Conservation (phyloP, 1,139 yeast species). For the Yamadazyma buinensis region DNA sequence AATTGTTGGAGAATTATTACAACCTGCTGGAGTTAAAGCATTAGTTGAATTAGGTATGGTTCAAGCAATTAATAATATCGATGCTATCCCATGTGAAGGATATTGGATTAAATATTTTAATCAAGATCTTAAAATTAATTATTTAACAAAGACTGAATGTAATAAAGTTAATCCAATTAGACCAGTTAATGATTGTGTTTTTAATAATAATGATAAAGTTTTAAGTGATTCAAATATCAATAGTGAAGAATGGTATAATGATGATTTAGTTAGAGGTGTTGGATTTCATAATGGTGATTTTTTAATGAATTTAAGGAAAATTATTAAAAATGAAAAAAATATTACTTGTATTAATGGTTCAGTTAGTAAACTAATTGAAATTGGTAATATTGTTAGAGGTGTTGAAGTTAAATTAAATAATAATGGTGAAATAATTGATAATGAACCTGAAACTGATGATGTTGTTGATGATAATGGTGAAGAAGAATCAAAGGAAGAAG, state of each 20-base stretch:
- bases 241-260: slow-evolving; percentile 54
- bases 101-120: slow-evolving; percentile 72
- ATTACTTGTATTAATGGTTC: slow-evolving; percentile 81
- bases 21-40: slow-evolving; percentile 90
- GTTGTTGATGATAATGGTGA: not conserved
- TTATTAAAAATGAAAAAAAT: slow-evolving; percentile 64
- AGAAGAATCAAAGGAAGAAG: slow-evolving; percentile 6
- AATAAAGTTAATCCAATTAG: slow-evolving; percentile 38
- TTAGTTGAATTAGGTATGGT: slow-evolving; percentile 77
- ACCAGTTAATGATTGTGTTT: slow-evolving; percentile 54
- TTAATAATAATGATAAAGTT: slow-evolving; percentile 53
- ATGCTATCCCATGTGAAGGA: slow-evolving; percentile 75
- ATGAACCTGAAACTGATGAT: too few relatives aligned
- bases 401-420: slow-evolving; percentile 42
- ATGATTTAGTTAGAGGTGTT: slow-evolving; percentile 66
- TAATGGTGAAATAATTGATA: slow-evolving; percentile 4
- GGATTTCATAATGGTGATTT: slow-evolving; percentile 93
- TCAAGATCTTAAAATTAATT: slow-evolving; percentile 55
- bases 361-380: slow-evolving; percentile 59
- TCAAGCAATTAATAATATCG: slow-evolving; percentile 74
- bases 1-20: slow-evolving; percentile 94
- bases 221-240: slow-evolving; percentile 47
- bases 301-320: slow-evolving; percentile 67
- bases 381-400: slow-evolving; percentile 58
- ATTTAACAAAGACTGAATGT: slow-evolving; percentile 60